phyloP scores from a whole-genome alignment of 306 rosid species.

The Corylus avellana region DNA sequence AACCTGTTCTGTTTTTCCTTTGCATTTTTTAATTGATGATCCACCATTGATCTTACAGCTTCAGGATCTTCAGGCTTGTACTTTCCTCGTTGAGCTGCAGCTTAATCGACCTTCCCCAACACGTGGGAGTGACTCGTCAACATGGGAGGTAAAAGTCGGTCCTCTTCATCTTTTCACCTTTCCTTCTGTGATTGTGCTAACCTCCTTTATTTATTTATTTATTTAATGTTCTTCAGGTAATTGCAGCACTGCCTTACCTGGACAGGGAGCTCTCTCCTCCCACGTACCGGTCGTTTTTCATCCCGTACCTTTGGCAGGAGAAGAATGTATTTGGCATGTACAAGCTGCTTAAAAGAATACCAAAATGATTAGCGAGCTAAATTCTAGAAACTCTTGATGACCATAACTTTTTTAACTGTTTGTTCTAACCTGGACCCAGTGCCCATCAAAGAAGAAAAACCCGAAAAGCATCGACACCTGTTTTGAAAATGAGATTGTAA shows the following conservation, averaged over 20 bases:
- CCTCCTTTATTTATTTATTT: neutral
- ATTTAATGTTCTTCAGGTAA: conserved; percentile 41
- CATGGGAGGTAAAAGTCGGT: conserved; percentile 73
- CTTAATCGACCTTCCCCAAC: conserved; percentile 79
- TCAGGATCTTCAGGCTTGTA: conserved; percentile 62
- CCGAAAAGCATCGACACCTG: neutral
- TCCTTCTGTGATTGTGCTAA: conserved; percentile 4
- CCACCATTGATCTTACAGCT: conserved; percentile 51
- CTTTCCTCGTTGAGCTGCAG: conserved; percentile 93
- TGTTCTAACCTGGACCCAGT: neutral
- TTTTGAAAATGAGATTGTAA: neutral
- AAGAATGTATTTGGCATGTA: conserved; percentile 92
- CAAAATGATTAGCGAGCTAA: conserved; percentile 28
- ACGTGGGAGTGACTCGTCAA: conserved; percentile 77
- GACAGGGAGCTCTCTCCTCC: conserved; percentile 93
- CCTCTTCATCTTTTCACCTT: conserved; percentile 1
- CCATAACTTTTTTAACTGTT: neutral
- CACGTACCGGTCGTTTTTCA: conserved; percentile 81
- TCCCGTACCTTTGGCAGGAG: conserved; percentile 85
- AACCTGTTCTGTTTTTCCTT: neutral
- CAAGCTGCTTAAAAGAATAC: conserved; percentile 67
- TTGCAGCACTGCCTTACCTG: conserved; percentile 82
- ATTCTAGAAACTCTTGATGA: neutral
- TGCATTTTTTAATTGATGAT: neutral
- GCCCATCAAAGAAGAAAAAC: neutral